Base-by-base conservation (phyloP, 441 rosid species). In the Pelargonium fulgidum region DNA sequence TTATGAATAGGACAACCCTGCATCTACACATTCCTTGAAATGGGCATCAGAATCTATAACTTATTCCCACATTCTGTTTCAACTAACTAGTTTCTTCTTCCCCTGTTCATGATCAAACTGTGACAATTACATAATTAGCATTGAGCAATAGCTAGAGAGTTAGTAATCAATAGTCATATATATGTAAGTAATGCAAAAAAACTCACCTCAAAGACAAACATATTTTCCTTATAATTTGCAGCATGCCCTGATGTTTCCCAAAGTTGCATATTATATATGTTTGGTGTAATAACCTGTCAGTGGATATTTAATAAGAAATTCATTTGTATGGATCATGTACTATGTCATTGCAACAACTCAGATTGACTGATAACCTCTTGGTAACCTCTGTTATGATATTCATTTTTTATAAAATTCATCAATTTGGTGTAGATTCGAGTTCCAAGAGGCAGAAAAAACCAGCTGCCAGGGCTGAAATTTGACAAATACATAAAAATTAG, bases 231-330 rank as follows among this genome's bases (percentile, higher is more conserved):
- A 84, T 92, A 95, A 76, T 95, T 92, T 67, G 86, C 96, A 73
- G 95, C 98, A 83, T 95, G 99, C 72, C 99, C 97, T 66, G 98
- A 95, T 72, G 91, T 95, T 75, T 92, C 95, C 99, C 99, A 95
- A 67, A 95, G 92, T 81, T 81, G 87, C 94, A 92, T 95, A 79
- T 95, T 90, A 77, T 81, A 95, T 80, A 95, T 90, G 81, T 92
- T 92, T 65, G 96, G 99, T 58, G 97, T 76, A 65, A 84, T 86
- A 64, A 95, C 98, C 99, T 95, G 91, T 75, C 75, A 81, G 71
- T 26, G 68, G 16, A 69, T 44, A 69, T 63, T 54, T 52, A 68
- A 66, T 69, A 36, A 70, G 69, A 54, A 39, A 77, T 5, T 54
- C 29, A 67, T 26, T 26, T 26, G 22, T 58, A 76, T 73, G 62